Evolutionary conservation across 108 stramenopile species (phyloP).

Genomic region (Nitzschia sp.): DNA sequence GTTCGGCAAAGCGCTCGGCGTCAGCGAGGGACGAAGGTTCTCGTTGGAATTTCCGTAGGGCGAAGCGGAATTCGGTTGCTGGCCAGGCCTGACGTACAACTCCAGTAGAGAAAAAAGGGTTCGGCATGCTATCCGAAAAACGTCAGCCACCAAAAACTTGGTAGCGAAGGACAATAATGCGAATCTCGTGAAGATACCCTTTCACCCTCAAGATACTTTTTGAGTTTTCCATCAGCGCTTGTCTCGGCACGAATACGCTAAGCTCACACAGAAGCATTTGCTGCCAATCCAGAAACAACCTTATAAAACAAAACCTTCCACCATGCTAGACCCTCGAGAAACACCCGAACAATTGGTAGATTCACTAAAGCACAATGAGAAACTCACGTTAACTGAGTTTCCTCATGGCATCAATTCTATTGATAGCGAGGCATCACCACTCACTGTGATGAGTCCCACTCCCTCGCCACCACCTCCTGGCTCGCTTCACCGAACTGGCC

Average conservation of each 20-base stretch:
- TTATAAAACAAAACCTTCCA: not conserved
- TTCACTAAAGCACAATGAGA: not conserved
- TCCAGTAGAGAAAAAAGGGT: too few relatives aligned
- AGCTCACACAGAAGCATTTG: not conserved
- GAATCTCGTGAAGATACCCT: slow-evolving; percentile 1
- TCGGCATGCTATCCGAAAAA: not conserved
- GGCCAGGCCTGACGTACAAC: too few relatives aligned
- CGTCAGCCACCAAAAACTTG: not conserved
- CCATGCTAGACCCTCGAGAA: not conserved
- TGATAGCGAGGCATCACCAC: not conserved
- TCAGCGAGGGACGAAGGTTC: too few relatives aligned
- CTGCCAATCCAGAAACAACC: not conserved
- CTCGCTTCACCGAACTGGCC: slow-evolving; percentile 47
- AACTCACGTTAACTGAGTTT: too few relatives aligned
- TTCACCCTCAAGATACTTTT: not conserved
- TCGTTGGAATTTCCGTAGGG: too few relatives aligned
- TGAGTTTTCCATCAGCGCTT: not conserved
- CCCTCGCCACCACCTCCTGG: slow-evolving; percentile 4
- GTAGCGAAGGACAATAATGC: not conserved
- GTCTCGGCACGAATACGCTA: not conserved
- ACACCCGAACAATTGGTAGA: not conserved
- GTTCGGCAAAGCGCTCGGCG: too few relatives aligned
- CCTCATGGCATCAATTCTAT: not conserved
- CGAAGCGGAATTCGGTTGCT: too few relatives aligned
- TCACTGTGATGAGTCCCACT: not conserved